Conservation (phyloP, 2,329 filamentous ascomycete genomes). For the Aspergillus sp. region DNA sequence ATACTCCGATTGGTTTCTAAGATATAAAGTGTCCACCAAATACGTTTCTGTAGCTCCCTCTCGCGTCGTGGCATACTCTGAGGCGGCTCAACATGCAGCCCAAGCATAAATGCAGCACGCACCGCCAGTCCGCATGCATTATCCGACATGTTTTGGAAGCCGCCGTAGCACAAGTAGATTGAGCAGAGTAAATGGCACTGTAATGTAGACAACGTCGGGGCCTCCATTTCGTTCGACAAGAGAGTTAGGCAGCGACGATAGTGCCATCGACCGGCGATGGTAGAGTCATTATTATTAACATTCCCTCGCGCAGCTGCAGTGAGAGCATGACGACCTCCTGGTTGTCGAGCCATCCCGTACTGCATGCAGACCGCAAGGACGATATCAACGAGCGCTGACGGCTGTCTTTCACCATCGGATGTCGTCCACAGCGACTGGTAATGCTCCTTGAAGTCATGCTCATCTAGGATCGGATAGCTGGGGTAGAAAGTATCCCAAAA, state of each 20-base stretch:
- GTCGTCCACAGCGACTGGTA: conserved; percentile 18
- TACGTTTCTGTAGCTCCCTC: conserved; percentile 1
- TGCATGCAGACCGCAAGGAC: conserved; percentile 25
- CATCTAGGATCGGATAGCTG: conserved; percentile 18
- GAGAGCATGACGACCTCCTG: background rate
- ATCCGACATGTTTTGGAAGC: conserved; percentile 8
- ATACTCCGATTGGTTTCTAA: conserved; percentile 16
- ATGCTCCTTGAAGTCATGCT: conserved; percentile 20
- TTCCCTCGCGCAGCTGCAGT: background rate
- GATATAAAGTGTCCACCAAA: conserved; percentile 8
- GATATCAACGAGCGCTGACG: conserved; percentile 21
- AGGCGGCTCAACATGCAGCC: conserved; percentile 4
- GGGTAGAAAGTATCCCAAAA: conserved; percentile 23
- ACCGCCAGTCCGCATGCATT: background rate
- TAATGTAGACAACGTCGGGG: background rate
- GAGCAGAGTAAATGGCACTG: conserved; percentile 7
- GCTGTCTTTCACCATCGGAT: conserved; percentile 8
- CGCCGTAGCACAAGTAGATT: conserved; percentile 1
- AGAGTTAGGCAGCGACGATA: conserved; percentile 3
- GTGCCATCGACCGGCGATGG: conserved; percentile 5
- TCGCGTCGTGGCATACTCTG: background rate
- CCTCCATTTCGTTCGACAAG: conserved; percentile 6
- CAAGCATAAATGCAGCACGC: background rate
- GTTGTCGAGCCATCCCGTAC: conserved; percentile 7
- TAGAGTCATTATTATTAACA: background rate